Evolutionary conservation across 305 asterid genomes (phyloP).

Genomic region (Lippia alba): DNA sequence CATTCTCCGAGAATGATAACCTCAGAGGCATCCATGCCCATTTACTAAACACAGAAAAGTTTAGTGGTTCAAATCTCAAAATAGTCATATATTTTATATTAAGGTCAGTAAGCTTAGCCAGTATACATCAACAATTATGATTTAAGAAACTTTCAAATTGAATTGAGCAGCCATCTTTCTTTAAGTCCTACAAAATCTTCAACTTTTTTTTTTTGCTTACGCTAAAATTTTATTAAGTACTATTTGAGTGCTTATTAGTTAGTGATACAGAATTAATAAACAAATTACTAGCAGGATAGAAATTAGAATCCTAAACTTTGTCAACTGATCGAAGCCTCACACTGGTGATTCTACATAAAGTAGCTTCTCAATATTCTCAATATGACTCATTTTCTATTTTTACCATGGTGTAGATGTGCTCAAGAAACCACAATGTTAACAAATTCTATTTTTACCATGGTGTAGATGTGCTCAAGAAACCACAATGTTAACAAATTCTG

Average conservation of each 20-base stretch:
- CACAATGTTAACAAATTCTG: neutral
- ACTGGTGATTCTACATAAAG: neutral
- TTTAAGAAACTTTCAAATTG: neutral
- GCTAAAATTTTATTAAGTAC: neutral
- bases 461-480: neutral
- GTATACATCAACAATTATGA: neutral
- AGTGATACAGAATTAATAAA: constrained; percentile 11
- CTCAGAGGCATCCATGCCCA: neutral
- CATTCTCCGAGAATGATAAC: neutral
- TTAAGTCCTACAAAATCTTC: neutral
- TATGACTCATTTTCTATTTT: too few relatives aligned
- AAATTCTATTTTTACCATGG: too few relatives aligned
- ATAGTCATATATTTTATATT: too few relatives aligned
- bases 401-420: too few relatives aligned
- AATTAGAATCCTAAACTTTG: constrained; percentile 19
- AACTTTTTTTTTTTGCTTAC: too few relatives aligned
- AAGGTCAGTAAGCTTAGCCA: neutral
- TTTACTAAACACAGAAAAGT: neutral
- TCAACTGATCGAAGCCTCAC: neutral
- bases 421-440: too few relatives aligned
- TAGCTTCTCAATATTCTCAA: neutral
- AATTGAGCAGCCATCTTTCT: neutral
- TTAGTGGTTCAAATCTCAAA: neutral
- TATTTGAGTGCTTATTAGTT: constrained; percentile 2
- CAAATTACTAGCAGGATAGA: neutral